Evolutionary conservation across 2,329 filamentous ascomycete genomes (phyloP), one percentile per base, ranked within the genome.

Genomic region (Penicillium sp.): DNA sequence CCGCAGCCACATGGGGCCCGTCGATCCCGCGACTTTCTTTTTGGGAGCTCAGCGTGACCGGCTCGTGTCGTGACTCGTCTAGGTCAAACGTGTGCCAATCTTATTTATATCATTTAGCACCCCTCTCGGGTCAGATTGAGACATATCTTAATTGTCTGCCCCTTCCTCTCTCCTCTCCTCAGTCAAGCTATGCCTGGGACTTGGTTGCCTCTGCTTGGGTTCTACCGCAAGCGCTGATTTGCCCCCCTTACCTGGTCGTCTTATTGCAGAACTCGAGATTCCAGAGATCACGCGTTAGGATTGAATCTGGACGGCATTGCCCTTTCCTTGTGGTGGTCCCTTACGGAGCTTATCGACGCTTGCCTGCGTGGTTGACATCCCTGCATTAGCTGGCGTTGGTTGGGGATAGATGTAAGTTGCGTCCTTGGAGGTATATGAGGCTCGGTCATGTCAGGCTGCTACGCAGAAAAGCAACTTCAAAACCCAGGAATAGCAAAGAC

Each of bases 211-310:
- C 43, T 60, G 54, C 53, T 59, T 57, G 61, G 59, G 40, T 54
- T 61, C 40, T 64, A 60, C 50, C 54, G 56, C 35, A 60, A 60
- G 47, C 61, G 59, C 33, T 66, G 63, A 66, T 61, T 40, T 41
- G 36, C 16, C 36, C 40, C 27, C 40, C 35, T 37, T 50, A 37
- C 35, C 47, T 43, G 36, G 11, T 52, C 22, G 16, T 6, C 50
- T 19, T 41, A 39, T 40, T 31, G 36, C 39, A 37, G 37, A 19
- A 40, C 4, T 16, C 27, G 36, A 40, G n/a, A 19, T 39, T 9
- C 36, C 24, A 11, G 37, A 52, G 24, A 14, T 41, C 6, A 35
- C n/a, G 37, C 24, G n/a, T 13, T 14, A n/a, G 7, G 2, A 46
- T 46, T 44, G 4, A 36, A 46, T 46, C 18, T 19, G 19, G 39